phyloP scores from a whole-genome alignment of 345 rosid species.

The Syzygium aromaticum region DNA sequence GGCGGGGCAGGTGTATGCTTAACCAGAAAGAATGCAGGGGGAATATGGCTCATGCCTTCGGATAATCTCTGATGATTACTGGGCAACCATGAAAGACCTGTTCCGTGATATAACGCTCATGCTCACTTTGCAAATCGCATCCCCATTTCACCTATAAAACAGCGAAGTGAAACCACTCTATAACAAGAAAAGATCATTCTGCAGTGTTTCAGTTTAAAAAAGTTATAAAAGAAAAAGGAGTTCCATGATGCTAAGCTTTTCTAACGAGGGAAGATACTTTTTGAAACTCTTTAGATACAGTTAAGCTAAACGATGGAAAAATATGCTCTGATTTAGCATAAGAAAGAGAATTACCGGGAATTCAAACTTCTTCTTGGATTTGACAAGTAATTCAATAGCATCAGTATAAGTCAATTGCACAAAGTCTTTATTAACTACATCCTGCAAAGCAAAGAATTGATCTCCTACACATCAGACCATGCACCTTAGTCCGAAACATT shows the following conservation, averaged over 20 bases:
- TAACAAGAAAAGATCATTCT: not conserved
- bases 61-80: constrained; percentile 89
- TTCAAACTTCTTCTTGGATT: constrained; percentile 76
- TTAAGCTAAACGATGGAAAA: not conserved
- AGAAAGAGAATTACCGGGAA: constrained; percentile 50
- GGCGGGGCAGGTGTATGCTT: not conserved
- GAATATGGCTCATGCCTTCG: constrained; percentile 38
- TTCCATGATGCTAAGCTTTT: not conserved
- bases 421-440: constrained; percentile 81
- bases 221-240: not conserved
- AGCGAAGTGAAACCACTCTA: not conserved
- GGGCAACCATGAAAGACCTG: constrained; percentile 81
- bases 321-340: not conserved
- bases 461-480: not conserved
- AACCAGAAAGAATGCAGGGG: not conserved
- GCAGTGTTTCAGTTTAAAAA: not conserved
- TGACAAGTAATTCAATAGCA: constrained; percentile 80
- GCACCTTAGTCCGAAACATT: not conserved
- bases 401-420: constrained; percentile 85
- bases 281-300: not conserved
- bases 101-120: constrained; percentile 95
- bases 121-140: constrained; percentile 95
- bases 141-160: constrained; percentile 87
- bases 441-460: constrained; percentile 33
- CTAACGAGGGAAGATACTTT: not conserved